phyloP scores from a whole-genome alignment of 352 stramenopile genomes.

The Pythium coloratum region DNA sequence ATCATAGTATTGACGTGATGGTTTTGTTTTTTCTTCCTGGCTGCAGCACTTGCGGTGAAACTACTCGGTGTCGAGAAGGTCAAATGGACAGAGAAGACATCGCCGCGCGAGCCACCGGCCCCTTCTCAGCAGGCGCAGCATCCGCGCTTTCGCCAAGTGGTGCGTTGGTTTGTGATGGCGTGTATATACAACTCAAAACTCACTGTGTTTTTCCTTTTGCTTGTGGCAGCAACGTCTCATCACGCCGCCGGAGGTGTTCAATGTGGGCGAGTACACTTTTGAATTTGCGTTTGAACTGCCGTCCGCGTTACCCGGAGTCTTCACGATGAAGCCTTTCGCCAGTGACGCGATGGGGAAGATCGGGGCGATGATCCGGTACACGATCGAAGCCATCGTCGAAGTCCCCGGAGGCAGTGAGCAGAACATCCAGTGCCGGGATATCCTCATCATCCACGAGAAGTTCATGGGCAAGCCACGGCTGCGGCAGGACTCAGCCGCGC shows the following conservation, averaged over 20 bases:
- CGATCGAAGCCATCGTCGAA: conserved; percentile 30
- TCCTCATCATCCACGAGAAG: conserved; percentile 32
- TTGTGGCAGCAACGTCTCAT: conserved; percentile 8
- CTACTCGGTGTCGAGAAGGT: conserved; percentile 60
- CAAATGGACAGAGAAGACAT: conserved; percentile 38
- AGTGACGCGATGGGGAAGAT: conserved; percentile 15
- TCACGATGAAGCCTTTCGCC: conserved; percentile 23
- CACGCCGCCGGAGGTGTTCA: conserved; percentile 14
- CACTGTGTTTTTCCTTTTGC: not conserved
- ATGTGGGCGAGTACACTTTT: conserved; percentile 32
- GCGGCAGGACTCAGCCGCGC: conserved; percentile 19
- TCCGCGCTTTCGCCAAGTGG: conserved; percentile 26
- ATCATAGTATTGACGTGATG: no score
- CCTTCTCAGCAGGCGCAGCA: conserved; percentile 19
- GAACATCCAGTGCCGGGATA: conserved; percentile 18
- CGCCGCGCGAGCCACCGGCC: not conserved
- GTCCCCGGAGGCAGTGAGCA: conserved; percentile 22
- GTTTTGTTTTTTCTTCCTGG: no score
- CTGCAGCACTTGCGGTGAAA: conserved; percentile 56
- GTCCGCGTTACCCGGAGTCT: conserved; percentile 28
- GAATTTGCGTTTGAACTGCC: conserved; percentile 36
- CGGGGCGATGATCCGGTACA: conserved; percentile 34
- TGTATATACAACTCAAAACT: no score
- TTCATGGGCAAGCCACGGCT: conserved; percentile 23
- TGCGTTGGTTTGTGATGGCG: not conserved